These are phyloP conservation scores for Fusarium floridanum DNA, from an alignment of 2,329 filamentous ascomycete genomes.

Conservation along the genomic window DNA sequence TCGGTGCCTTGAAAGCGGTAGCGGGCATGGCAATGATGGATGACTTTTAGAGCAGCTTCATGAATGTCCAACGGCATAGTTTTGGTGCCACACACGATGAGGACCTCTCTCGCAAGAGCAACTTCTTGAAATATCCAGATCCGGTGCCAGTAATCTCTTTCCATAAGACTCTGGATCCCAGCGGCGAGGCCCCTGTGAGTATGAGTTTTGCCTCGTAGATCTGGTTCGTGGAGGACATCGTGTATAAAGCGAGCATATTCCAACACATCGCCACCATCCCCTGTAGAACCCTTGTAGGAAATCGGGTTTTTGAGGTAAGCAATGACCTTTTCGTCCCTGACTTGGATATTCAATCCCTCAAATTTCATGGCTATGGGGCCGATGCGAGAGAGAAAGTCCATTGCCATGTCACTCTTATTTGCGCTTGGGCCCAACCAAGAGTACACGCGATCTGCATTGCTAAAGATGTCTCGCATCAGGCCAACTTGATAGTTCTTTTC, in stretches of 20 bases:
- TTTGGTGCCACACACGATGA: background rate
- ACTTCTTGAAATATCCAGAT: constrained; percentile 13
- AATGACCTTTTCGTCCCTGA: background rate
- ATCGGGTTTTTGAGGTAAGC: background rate
- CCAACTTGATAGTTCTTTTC: constrained; percentile 9
- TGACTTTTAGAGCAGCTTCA: background rate
- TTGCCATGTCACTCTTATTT: background rate
- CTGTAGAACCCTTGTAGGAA: background rate
- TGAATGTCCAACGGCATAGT: background rate
- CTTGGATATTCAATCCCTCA: background rate
- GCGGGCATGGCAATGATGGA: background rate
- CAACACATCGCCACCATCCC: no score
- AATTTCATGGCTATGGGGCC: background rate
- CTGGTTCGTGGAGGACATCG: background rate
- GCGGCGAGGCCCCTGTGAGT: background rate
- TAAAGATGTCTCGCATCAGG: background rate
- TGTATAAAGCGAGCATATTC: background rate
- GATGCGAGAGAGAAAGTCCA: background rate
- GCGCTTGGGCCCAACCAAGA: background rate
- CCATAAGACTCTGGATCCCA: background rate
- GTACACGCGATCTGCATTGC: background rate
- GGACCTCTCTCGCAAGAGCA: background rate
- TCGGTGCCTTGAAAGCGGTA: background rate
- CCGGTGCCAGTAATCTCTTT: background rate
- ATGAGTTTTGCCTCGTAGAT: background rate